phyloP scores from a whole-genome alignment of 768 basidiomycete species.

The Stropharia rugosoannulata region DNA sequence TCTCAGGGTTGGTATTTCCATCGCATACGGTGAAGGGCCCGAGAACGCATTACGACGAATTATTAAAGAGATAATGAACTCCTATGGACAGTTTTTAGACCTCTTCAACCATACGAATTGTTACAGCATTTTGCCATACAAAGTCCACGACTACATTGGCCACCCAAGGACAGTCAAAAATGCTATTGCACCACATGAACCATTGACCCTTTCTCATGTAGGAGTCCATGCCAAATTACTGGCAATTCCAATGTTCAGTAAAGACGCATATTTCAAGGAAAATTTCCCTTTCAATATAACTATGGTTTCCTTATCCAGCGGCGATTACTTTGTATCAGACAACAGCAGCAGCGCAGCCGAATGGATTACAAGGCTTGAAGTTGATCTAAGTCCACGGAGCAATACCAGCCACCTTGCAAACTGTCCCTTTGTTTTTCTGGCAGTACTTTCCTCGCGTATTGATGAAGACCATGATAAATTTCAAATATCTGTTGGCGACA shows the following conservation, averaged over 20 bases:
- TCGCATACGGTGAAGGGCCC: not conserved
- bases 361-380: too few relatives aligned
- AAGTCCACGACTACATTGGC: not conserved
- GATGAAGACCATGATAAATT: too few relatives aligned
- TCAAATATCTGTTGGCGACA: too few relatives aligned
- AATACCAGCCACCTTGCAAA: too few relatives aligned
- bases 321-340: too few relatives aligned
- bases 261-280: not conserved
- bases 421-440: too few relatives aligned
- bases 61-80: not conserved
- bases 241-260: not conserved
- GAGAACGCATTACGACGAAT: not conserved
- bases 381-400: too few relatives aligned
- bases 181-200: not conserved
- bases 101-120: not conserved
- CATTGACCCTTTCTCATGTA: not conserved
- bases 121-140: not conserved
- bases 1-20: not conserved
- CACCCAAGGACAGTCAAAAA: too few relatives aligned
- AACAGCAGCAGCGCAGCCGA: too few relatives aligned
- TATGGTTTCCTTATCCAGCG: too few relatives aligned
- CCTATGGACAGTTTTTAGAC: not conserved
- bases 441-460: too few relatives aligned
- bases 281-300: too few relatives aligned
- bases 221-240: not conserved